Evolutionary conservation across 2,329 filamentous ascomycete species (phyloP).

Genomic region (Paraphoma chrysanthemicola): DNA sequence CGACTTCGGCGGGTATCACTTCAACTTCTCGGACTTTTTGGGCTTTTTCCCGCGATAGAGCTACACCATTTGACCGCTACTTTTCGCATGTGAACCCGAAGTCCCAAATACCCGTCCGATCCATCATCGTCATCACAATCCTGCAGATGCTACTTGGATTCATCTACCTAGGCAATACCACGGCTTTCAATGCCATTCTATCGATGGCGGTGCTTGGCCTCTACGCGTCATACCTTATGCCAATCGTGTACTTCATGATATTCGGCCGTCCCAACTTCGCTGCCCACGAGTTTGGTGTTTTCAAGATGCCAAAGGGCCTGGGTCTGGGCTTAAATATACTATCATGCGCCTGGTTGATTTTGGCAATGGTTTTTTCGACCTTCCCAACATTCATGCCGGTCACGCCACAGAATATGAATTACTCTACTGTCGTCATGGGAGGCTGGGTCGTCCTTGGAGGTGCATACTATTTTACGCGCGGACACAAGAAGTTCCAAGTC

Average conservation of each 20-base stretch:
- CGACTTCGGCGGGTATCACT: conserved; percentile 35
- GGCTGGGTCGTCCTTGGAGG: conserved; percentile 49
- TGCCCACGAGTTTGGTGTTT: conserved; percentile 15
- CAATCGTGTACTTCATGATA: conserved; percentile 49
- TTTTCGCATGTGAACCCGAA: conserved; percentile 45
- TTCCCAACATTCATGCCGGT: conserved; percentile 54
- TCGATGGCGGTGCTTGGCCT: conserved; percentile 54
- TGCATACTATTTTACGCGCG: conserved; percentile 42
- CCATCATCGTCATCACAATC: conserved; percentile 37
- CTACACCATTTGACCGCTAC: conserved; percentile 46
- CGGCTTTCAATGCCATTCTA: conserved; percentile 52
- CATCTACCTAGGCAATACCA: conserved; percentile 53
- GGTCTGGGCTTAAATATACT: conserved; percentile 51
- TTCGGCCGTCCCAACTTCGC: conserved; percentile 41
- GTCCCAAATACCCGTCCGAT: conserved; percentile 45
- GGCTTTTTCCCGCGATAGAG: conserved; percentile 50
- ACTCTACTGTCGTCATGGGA: conserved; percentile 52
- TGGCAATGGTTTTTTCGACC: conserved; percentile 56
- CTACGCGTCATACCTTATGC: conserved; percentile 42
- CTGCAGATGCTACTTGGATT: conserved; percentile 39
- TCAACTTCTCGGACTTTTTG: conserved; percentile 50
- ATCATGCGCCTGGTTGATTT: conserved; percentile 52
- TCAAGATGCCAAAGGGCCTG: conserved; percentile 38
- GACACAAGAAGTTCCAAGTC: conserved; percentile 32
- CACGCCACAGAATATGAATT: conserved; percentile 56